Base-by-base conservation (phyloP, 2,329 filamentous ascomycete genomes). In the Coniochaeta sp. region DNA sequence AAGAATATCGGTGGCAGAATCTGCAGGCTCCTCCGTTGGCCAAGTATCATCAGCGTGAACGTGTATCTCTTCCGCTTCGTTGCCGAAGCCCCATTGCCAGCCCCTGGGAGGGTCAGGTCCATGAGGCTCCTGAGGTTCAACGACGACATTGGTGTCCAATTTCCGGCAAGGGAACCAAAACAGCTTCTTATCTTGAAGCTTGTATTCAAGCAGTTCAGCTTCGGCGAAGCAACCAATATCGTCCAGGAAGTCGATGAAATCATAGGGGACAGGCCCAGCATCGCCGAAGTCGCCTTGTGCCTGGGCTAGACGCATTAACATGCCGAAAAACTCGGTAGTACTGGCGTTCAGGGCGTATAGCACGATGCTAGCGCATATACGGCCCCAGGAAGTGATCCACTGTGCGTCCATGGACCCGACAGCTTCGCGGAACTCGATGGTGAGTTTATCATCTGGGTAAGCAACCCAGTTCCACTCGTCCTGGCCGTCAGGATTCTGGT, bases 391-490 rank as follows among this genome's bases (percentile, higher is more conserved):
- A 1, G 59, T 57, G 26, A 76, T 65, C 72, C 71, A 76, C 3
- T 65, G 65, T 9, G 70, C 62, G 44, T 75, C 68, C 16, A 78
- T 60, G 3, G 70, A 67, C 0, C 73, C 73, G 7, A 59, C 63
- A 0, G 70, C 75, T 62, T 74, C 71, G 52, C 75, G 73, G 57
- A 73, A 72, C 67, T 78, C 75, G 54, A 78, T 58, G 19, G 64
- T 65, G 4, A 22, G 28, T 12, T 55, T 26, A 61, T 66, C 17
- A 2, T 52, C 24, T 24, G 22, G 22, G 9, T 26, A 10, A 5
- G 9, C 4, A n/a, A 28, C 42, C 9, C 24, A 28, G 9, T 16
- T 17, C 24, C 47, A 52, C 22, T 52, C 47, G 17, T 52, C 47
- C 26, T 16, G 22, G 4, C 12, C 12, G 6, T 30, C 26, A 1